Evolutionary conservation across 257 asterid genomes (phyloP), one percentile per base, ranked within the genome.

Genomic region (Solanum tarapatanum): DNA sequence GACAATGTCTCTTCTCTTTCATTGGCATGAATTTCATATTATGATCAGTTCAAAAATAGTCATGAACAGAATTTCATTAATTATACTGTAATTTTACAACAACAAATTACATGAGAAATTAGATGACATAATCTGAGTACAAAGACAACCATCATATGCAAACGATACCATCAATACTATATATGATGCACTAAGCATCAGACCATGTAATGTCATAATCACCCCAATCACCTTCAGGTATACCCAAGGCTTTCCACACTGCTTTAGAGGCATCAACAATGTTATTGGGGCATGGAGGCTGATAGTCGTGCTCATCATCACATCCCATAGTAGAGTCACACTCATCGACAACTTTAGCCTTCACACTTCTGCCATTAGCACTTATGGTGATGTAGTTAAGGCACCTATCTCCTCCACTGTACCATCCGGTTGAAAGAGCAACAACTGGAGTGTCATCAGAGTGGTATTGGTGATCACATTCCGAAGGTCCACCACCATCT

Each of bases 311-410:
- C 0, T 87, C 92, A 5, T 82, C 87, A 64, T 91, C 94, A 41
- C 94, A 92, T 12, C 93, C 94, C 90, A 88, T 90, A 2, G 91
- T 92, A 33, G 93, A 90, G 75, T 92, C 93, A 74, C 94, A 89
- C 87, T 90, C 93, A 30, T 92, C 93, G 2, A 91, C 93, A 51
- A 91, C 94, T 90, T 62, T 79, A 2, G 93, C 93, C 0, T 51
- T 84, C 70, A 91, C 90, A 6, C 88, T 91, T 64, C 62, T 33
- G 9, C 94, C 92, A 84, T 90, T 92, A 33, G 84, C 92, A 70
- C 88, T 88, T 32, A 90, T n/a, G 0, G 36, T 83, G 4, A 92
- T 74, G n/a, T 73, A 89, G 30, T 90, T 86, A 1, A 68, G 91
- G 58, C 94, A 90, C 32, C 92, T 88, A 8, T 33, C 55, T 51